Conservation (phyloP, 176 grass and related monocot species). For the Chloris gayana region DNA sequence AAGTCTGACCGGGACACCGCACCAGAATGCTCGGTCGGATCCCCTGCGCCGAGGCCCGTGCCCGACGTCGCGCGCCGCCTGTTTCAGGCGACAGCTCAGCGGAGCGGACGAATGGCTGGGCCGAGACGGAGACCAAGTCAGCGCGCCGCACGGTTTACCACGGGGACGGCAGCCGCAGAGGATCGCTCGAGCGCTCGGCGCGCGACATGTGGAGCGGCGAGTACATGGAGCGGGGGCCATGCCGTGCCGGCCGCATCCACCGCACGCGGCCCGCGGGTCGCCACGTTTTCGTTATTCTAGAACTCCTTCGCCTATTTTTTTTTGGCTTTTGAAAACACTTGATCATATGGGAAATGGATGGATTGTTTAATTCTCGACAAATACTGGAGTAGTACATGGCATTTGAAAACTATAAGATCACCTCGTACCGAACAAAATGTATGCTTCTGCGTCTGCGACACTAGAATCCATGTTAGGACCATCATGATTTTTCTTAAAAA, state of each 20-base stretch:
- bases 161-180: not conserved
- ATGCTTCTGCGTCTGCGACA: not conserved
- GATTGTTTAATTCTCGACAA: not conserved
- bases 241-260: not conserved
- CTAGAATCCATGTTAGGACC: not conserved
- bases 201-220: not conserved
- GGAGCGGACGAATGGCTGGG: not conserved
- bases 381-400: not conserved
- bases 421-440: not conserved
- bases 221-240: not conserved
- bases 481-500: not conserved
- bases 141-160: not conserved
- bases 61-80: too few relatives aligned
- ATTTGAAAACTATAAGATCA: not conserved
- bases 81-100: not conserved
- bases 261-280: not conserved
- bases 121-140: not conserved
- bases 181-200: not conserved
- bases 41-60: not conserved
- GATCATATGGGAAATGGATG: too few relatives aligned
- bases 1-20: conserved; percentile 18
- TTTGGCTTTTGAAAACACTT: not conserved
- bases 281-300: conserved; percentile 6
- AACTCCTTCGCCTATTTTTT: not conserved
- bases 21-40: not conserved